These are phyloP conservation scores for Triticum monococcum DNA, from an alignment of 176 grass and related monocot genomes.

Conservation along the genomic window DNA sequence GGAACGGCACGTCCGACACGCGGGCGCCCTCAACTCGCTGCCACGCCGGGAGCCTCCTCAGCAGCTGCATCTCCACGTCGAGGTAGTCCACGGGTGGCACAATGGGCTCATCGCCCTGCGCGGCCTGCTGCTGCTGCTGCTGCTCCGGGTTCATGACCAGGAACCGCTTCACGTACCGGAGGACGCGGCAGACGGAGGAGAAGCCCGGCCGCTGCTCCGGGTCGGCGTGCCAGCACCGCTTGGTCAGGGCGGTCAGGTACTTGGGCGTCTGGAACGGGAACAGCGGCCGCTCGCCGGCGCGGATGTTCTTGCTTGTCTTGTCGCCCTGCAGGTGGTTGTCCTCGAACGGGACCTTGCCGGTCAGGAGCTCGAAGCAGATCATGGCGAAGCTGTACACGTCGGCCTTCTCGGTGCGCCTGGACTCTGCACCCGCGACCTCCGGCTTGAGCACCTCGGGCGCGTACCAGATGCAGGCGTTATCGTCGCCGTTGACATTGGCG, in stretches of 20 bases:
- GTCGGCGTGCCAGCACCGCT: constrained; percentile 82
- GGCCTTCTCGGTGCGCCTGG: constrained; percentile 69
- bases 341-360: constrained; percentile 92
- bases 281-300: constrained; percentile 72
- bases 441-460: constrained; percentile 74
- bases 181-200: constrained; percentile 73
- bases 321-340: constrained; percentile 92
- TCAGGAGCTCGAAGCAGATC: constrained; percentile 96
- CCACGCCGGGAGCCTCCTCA: constrained; percentile 49
- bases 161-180: constrained; percentile 86
- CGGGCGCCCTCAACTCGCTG: constrained; percentile 28
- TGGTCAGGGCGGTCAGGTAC: constrained; percentile 70
- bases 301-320: constrained; percentile 95
- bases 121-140: constrained; percentile 36
- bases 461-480: constrained; percentile 73
- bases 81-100: constrained; percentile 58
- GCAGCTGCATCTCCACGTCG: constrained; percentile 67
- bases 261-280: constrained; percentile 90
- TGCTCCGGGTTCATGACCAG: constrained; percentile 75
- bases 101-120: constrained; percentile 40
- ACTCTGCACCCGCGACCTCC: not conserved
- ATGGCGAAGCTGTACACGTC: constrained; percentile 92
- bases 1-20: constrained; percentile 73
- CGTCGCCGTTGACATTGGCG: not conserved
- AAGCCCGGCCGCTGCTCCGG: constrained; percentile 74